Conservation (phyloP, 2,329 filamentous ascomycete species). For the Fusarium tjaetaba region DNA sequence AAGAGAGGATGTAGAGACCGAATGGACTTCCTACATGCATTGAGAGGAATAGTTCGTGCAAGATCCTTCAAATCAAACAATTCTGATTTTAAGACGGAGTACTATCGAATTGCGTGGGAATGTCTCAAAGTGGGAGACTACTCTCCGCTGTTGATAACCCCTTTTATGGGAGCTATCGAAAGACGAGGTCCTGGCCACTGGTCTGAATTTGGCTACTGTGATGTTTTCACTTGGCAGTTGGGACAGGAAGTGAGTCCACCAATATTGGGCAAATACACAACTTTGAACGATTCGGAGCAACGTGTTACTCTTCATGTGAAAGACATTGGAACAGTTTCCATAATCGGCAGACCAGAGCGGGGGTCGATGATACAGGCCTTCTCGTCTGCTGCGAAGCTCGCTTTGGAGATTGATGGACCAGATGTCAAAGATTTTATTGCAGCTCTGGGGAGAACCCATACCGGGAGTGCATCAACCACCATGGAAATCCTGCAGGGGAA, state of each 20-base stretch:
- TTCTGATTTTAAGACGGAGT: neutral
- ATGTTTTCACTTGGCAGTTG: neutral
- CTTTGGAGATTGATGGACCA: neutral
- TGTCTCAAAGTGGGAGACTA: neutral
- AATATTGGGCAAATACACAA: fast-evolving
- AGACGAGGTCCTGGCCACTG: neutral
- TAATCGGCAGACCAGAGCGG: neutral
- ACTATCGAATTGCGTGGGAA: neutral
- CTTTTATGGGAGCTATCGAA: neutral
- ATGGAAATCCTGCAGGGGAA: neutral
- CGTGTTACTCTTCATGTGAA: neutral
- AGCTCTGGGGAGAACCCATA: neutral
- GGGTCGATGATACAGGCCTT: neutral
- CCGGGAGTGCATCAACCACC: neutral
- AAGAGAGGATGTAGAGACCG: neutral
- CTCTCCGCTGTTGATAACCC: neutral
- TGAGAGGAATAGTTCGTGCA: neutral
- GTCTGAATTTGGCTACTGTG: neutral
- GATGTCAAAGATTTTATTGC: neutral
- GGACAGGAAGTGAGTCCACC: neutral
- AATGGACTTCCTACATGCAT: neutral
- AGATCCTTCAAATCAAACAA: neutral
- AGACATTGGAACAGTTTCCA: neutral
- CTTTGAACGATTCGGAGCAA: fast-evolving
- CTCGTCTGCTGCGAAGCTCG: neutral